These are phyloP conservation scores for Botrytis hyacinthi DNA, from an alignment of 2,329 filamentous ascomycete genomes.

Conservation along the genomic window DNA sequence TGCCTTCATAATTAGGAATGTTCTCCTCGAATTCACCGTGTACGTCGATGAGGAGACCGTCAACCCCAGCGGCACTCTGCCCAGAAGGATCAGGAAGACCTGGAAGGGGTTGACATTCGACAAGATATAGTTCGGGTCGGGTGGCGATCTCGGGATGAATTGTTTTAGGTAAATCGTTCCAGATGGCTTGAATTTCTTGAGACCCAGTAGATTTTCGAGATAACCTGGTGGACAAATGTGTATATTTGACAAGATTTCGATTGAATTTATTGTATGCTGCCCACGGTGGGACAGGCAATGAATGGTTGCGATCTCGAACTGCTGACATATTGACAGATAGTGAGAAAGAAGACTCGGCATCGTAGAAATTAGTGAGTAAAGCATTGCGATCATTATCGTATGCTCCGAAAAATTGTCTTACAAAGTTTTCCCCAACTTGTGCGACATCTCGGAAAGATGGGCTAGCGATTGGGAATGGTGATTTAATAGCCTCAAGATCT, in stretches of 20 bases:
- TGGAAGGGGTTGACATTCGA: constrained; percentile 75
- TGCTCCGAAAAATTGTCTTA: constrained; percentile 68
- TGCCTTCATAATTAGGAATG: constrained; percentile 53
- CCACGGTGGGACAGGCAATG: constrained; percentile 57
- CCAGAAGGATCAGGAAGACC: constrained; percentile 69
- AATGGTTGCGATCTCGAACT: constrained; percentile 47
- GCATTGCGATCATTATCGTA: constrained; percentile 70
- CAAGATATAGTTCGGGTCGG: constrained; percentile 70
- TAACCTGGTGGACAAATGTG: constrained; percentile 56
- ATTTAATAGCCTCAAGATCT: constrained; percentile 48
- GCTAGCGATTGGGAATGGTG: constrained; percentile 59
- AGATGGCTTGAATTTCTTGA: constrained; percentile 63
- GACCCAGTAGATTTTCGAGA: constrained; percentile 65
- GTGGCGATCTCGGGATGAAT: constrained; percentile 69
- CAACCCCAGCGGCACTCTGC: constrained; percentile 63
- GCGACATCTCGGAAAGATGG: constrained; percentile 73
- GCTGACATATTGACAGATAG: constrained; percentile 66
- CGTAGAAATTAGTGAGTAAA: constrained; percentile 69
- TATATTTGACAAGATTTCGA: constrained; percentile 73
- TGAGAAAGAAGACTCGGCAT: constrained; percentile 72
- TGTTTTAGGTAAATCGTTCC: constrained; percentile 69
- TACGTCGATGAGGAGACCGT: constrained; percentile 74
- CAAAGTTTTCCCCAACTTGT: constrained; percentile 71
- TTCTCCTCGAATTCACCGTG: constrained; percentile 83
- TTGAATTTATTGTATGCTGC: constrained; percentile 73